A percentile compares a stretch with the other conserved stretches of the same genome.
phyloP scores from a whole-genome alignment of 371 early-diverging fungal genomes.

The Parasitella parasitica region DNA sequence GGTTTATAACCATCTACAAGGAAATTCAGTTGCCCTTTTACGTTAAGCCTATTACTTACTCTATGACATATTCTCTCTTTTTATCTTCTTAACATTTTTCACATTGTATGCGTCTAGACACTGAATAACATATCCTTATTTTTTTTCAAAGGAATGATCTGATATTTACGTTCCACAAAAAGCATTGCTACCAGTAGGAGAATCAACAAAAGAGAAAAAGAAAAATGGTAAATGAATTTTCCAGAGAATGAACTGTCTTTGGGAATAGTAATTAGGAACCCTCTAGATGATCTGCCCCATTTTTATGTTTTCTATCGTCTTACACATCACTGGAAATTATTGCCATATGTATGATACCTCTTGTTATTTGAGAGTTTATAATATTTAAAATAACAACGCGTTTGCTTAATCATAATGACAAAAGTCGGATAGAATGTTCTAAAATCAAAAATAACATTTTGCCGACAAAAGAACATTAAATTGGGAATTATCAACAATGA shows the following conservation, averaged over 20 bases:
- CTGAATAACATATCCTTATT: no score
- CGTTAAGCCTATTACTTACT: not conserved
- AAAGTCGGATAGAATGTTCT: not conserved
- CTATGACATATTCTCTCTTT: not conserved
- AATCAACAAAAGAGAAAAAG: not conserved
- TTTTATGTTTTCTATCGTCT: no score
- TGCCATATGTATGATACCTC: no score
- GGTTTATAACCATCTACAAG: not conserved
- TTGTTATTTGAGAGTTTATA: no score
- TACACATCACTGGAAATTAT: no score
- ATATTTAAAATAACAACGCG: no score
- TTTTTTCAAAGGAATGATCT: not conserved
- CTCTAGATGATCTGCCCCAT: no score
- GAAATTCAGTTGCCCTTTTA: not conserved
- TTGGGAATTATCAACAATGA: no score
- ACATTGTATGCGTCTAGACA: not conserved
- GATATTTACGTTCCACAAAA: slow-evolving; percentile 12
- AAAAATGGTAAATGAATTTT: not conserved
- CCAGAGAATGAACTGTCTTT: no score
- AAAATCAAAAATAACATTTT: not conserved
- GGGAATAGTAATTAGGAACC: no score
- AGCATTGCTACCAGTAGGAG: no score
- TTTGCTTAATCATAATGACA: not conserved
- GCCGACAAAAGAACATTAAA: not conserved
- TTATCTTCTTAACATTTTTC: not conserved